phyloP scores from a whole-genome alignment of 2,329 filamentous ascomycete species.

The Xylariaceae sp. region DNA sequence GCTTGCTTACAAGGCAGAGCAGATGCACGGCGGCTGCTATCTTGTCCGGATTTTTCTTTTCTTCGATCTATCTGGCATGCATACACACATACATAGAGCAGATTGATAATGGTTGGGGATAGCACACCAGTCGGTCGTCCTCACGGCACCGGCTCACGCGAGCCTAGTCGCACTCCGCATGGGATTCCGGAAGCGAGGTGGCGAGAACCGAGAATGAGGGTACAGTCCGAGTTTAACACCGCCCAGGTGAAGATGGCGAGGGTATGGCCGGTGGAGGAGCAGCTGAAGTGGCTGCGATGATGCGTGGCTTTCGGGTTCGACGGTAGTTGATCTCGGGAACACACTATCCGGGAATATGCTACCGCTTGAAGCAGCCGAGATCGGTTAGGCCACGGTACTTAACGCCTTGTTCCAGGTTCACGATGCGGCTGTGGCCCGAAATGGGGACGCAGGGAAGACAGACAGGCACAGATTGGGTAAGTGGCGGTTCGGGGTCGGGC shows the following conservation, averaged over 20 bases:
- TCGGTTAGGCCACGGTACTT: neutral
- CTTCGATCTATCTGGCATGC: slow-evolving; percentile 16
- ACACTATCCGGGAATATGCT: slow-evolving; percentile 19
- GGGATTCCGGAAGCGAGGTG: too few species aligned
- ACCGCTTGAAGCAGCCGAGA: slow-evolving; percentile 7
- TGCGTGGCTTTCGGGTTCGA: neutral
- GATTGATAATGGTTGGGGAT: slow-evolving; percentile 1
- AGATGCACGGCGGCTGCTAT: slow-evolving; percentile 4
- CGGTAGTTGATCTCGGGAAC: slow-evolving; percentile 3
- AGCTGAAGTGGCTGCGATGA: slow-evolving; percentile 8
- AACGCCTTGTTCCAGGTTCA: slow-evolving; percentile 8
- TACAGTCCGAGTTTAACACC: neutral
- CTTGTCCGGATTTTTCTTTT: slow-evolving; percentile 12
- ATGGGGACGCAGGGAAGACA: slow-evolving; percentile 1
- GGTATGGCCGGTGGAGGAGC: slow-evolving; percentile 4
- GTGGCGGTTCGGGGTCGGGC: neutral
- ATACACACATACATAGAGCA: slow-evolving; percentile 15
- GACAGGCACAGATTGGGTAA: neutral
- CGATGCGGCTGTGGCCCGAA: slow-evolving; percentile 1
- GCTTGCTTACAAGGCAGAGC: slow-evolving; percentile 3
- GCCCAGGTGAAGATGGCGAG: slow-evolving; percentile 1
- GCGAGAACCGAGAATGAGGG: too few species aligned
- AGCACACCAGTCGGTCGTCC: slow-evolving; percentile 5
- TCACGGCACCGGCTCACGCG: slow-evolving; percentile 4
- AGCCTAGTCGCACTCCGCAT: slow-evolving; percentile 4